Evolutionary conservation across 805 yeast genomes (phyloP).

Genomic region (Suhomyces sp.): DNA sequence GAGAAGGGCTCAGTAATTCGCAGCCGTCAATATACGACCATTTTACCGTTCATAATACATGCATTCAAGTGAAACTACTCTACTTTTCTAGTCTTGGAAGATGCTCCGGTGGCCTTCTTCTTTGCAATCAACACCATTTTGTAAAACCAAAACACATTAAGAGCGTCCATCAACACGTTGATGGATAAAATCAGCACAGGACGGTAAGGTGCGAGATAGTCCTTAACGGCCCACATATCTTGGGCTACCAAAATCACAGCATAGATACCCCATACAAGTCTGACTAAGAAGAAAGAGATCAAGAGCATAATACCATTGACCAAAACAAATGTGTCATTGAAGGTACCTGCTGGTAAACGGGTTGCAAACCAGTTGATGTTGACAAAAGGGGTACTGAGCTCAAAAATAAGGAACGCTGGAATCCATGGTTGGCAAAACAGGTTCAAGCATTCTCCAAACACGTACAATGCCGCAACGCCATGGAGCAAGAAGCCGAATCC

Average conservation of each 20-base stretch:
- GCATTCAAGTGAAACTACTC: not conserved
- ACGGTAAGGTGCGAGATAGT: slow-evolving; percentile 43
- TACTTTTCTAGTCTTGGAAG: slow-evolving; percentile 1
- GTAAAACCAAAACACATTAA: slow-evolving; percentile 83
- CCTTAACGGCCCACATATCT: slow-evolving; percentile 47
- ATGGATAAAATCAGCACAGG: slow-evolving; percentile 51
- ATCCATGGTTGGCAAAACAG: slow-evolving; percentile 82
- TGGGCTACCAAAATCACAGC: slow-evolving; percentile 55
- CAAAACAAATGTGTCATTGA: slow-evolving; percentile 51
- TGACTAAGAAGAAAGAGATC: slow-evolving; percentile 65
- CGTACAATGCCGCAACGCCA: slow-evolving; percentile 77
- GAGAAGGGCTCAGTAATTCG: not conserved
- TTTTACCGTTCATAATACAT: not conserved
- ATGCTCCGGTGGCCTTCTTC: slow-evolving; percentile 35
- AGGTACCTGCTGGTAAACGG: slow-evolving; percentile 65
- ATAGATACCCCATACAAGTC: slow-evolving; percentile 85
- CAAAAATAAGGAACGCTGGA: slow-evolving; percentile 81
- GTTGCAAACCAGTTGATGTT: slow-evolving; percentile 90
- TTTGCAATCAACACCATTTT: slow-evolving; percentile 80
- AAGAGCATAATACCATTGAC: slow-evolving; percentile 74
- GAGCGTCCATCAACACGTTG: slow-evolving; percentile 59
- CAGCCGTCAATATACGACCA: not conserved
- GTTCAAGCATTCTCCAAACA: slow-evolving; percentile 57
- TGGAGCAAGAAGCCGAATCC: slow-evolving; percentile 83
- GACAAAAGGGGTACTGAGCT: slow-evolving; percentile 91